Evolutionary conservation across 257 asterid species (phyloP).

Genomic region (Solanum acaule): DNA sequence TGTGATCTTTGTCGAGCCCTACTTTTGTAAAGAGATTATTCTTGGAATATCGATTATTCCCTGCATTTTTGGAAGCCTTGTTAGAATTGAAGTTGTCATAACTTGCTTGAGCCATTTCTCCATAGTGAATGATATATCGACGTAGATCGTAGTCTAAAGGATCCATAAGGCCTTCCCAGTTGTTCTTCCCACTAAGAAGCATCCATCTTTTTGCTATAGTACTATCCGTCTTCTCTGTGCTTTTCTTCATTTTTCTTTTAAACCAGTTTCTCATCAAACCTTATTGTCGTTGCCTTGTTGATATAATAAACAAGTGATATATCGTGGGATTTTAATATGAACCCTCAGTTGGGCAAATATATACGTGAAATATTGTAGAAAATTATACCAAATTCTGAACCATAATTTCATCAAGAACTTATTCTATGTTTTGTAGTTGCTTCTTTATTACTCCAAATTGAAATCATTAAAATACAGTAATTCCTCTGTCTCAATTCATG

Average conservation of each 20-base stretch:
- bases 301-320: background rate
- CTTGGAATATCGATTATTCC: slow-evolving; percentile 12
- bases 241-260: background rate
- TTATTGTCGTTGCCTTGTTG: background rate
- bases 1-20: slow-evolving; percentile 20
- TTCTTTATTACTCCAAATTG: background rate
- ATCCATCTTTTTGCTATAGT: slow-evolving; percentile 33
- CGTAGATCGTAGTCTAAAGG: slow-evolving; percentile 48
- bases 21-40: slow-evolving; percentile 15
- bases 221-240: background rate
- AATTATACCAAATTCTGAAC: background rate
- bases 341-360: background rate
- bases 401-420: background rate
- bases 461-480: background rate
- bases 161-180: slow-evolving; percentile 34
- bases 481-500: no score
- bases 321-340: background rate
- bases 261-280: background rate
- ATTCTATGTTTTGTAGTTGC: background rate
- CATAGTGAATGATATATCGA: slow-evolving; percentile 36
- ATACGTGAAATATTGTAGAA: background rate
- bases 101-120: slow-evolving; percentile 37
- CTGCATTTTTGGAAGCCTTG: slow-evolving; percentile 17
- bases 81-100: slow-evolving; percentile 35
- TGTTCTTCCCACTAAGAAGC: slow-evolving; percentile 27